Percentiles rank a stretch among this genome's conserved stretches.
Conservation (phyloP, 1,139 yeast genomes). For the Pichia sp. region DNA sequence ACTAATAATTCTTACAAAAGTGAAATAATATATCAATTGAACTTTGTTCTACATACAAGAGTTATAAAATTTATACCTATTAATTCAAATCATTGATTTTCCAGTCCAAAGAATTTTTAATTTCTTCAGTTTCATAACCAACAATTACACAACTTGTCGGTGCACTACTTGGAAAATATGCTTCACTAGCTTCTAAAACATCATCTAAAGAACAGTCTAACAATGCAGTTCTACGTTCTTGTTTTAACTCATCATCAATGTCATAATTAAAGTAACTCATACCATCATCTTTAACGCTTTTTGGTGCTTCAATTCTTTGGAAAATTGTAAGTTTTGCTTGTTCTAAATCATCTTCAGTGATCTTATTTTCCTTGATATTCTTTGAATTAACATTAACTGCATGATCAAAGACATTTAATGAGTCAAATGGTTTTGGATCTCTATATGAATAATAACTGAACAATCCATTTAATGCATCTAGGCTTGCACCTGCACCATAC, state of each 20-base stretch:
- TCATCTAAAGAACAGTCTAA: conserved; percentile 60
- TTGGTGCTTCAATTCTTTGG: conserved; percentile 89
- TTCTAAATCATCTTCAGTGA: conserved; percentile 56
- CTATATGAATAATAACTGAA: conserved; percentile 84
- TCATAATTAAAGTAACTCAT: conserved; percentile 58
- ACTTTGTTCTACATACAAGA: background rate
- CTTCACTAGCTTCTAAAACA: conserved; percentile 54
- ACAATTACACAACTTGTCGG: conserved; percentile 41
- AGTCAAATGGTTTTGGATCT: conserved; percentile 79
- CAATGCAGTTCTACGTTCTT: conserved; percentile 66
- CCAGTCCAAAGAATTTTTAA: conserved; percentile 13
- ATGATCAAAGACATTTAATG: conserved; percentile 55
- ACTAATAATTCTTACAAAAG: too few species aligned
- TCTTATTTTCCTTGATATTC: conserved; percentile 34
- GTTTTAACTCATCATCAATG: conserved; percentile 73
- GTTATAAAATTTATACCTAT: background rate
- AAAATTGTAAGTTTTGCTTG: conserved; percentile 88
- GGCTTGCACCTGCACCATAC: conserved; percentile 90
- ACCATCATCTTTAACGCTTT: conserved; percentile 76
- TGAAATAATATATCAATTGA: too few species aligned
- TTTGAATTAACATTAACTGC: conserved; percentile 51
- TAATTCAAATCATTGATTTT: conserved; percentile 8
- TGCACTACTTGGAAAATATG: conserved; percentile 40
- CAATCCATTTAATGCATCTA: conserved; percentile 74
- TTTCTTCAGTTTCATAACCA: conserved; percentile 32